Base-by-base conservation (phyloP, 495 filamentous ascomycete genomes). In the Podospora tetraspora region DNA sequence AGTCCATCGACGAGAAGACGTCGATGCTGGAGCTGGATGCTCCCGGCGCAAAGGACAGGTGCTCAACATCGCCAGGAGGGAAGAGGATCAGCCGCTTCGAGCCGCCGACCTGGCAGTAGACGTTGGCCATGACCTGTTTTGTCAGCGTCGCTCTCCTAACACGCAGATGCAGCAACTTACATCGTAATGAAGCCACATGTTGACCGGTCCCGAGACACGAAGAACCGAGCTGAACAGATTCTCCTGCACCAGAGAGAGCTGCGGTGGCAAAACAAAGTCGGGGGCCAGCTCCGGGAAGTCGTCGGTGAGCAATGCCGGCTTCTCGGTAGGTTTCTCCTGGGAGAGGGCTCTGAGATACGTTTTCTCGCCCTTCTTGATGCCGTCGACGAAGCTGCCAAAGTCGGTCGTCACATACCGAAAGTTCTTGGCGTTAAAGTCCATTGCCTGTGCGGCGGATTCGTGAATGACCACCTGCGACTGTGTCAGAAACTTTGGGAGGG, bases 111-210 rank as follows among this genome's bases (percentile, higher is more conserved):
- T 96, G 93, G 74, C 91, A 94, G 59, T 95, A 88, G 8, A 97
- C 82, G 72, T 96, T 97, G 25, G 92, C 92, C 88, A 96, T 94
- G 21, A 93, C 91, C 88, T 89, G 25, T 4, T 6, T 66, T 11
- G 52, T 57, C 21, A 66, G 43, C n/a, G 29, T 22, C 13, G 21
- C 16, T 19, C 37, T 16, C 7, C 7, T 1, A 59, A 1, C 9
- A 11, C 4, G 0, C 30, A 29, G 19, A 29, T 16, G 3, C 57
- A 56, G 27, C 3, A 34, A 78, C 85, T 81, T 78, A 91, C 90
- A 77, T 97, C 92, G 80, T 94, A 97, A 76, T 97, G 92, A 27
- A 96, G 82, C 94, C 93, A 97, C 87, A 98, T 92, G 27, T 86
- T 89, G 3, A 96, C 92, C 0, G 86, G 88, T 1, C 92, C 91